A percentile compares a stretch with the other conserved stretches of the same genome.
Evolutionary conservation across 768 basidiomycete genomes (phyloP).

Genomic region (Omphalotus guepiniiformis): DNA sequence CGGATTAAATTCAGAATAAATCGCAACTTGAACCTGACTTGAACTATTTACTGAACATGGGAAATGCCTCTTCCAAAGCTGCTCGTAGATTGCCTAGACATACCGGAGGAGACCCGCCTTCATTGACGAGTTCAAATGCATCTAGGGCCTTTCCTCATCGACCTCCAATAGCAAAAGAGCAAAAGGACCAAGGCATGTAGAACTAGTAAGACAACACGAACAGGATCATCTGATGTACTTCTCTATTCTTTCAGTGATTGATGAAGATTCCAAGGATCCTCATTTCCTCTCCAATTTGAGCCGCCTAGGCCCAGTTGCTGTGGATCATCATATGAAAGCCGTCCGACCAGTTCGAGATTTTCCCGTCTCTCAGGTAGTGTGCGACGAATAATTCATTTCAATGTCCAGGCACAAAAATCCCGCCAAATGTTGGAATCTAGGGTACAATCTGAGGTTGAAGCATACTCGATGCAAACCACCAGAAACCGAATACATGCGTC

Average conservation of each 20-base stretch:
- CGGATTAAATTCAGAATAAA: conserved; percentile 5
- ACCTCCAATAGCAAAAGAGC: conserved; percentile 34
- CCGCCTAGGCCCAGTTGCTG: conserved; percentile 62
- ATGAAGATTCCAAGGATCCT: conserved; percentile 65
- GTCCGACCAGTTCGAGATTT: conserved; percentile 36
- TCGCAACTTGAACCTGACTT: background rate
- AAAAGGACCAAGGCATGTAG: conserved; percentile 50
- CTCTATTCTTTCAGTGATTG: conserved; percentile 52
- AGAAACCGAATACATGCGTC: conserved; percentile 54
- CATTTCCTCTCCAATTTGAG: conserved; percentile 64
- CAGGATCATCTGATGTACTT: background rate
- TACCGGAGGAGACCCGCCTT: conserved; percentile 29
- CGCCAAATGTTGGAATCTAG: conserved; percentile 50
- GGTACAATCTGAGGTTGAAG: conserved; percentile 51
- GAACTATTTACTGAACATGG: conserved; percentile 33
- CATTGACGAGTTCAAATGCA: conserved; percentile 46
- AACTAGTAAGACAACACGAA: background rate
- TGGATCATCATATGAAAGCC: conserved; percentile 59
- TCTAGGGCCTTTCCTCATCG: conserved; percentile 14
- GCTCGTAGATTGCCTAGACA: conserved; percentile 51
- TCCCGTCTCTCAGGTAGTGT: background rate
- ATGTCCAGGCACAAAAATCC: conserved; percentile 21
- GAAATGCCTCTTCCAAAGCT: conserved; percentile 56
- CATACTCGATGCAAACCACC: conserved; percentile 32
- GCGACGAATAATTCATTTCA: conserved; percentile 4